Evolutionary conservation across 2,329 filamentous ascomycete genomes (phyloP).

Genomic region (Trichoderma sp.): DNA sequence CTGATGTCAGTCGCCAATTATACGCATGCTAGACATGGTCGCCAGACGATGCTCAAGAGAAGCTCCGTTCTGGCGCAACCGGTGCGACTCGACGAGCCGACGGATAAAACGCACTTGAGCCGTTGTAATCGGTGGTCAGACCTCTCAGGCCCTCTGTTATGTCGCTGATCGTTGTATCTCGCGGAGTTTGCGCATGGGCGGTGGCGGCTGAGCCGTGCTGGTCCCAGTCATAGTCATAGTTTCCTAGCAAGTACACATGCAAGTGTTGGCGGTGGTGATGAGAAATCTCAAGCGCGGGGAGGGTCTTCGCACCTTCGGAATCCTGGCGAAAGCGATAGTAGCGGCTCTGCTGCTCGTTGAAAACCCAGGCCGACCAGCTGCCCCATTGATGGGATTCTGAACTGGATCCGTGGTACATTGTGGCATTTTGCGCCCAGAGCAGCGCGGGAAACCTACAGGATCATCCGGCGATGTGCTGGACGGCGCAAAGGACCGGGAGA

Average conservation of each 20-base stretch:
- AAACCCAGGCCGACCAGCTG: conserved; percentile 34
- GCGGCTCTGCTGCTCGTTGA: conserved; percentile 27
- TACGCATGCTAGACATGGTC: background rate
- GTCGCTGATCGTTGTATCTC: conserved; percentile 25
- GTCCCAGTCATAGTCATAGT: conserved; percentile 30
- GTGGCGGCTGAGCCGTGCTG: conserved; percentile 17
- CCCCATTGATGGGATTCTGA: conserved; percentile 34
- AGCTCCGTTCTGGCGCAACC: background rate
- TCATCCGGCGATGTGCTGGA: conserved; percentile 25
- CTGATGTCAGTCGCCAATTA: conserved; percentile 12
- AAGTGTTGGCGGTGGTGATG: conserved; percentile 15
- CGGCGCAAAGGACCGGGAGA: conserved; percentile 22
- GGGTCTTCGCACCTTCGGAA: conserved; percentile 29
- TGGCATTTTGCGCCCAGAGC: conserved; percentile 32
- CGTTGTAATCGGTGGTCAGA: conserved; percentile 20
- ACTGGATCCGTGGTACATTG: conserved; percentile 36
- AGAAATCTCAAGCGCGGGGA: conserved; percentile 16
- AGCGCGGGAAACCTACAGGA: conserved; percentile 26
- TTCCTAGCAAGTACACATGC: conserved; percentile 23
- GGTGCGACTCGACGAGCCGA: background rate
- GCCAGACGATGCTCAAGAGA: background rate
- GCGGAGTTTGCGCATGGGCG: conserved; percentile 25
- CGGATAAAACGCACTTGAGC: conserved; percentile 23
- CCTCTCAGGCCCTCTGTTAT: conserved; percentile 22
- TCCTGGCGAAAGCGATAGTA: conserved; percentile 35